Percentiles rank a stretch among this genome's conserved stretches.
phyloP scores from a whole-genome alignment of 169 alveolate species.

The Eimeria praecox region DNA sequence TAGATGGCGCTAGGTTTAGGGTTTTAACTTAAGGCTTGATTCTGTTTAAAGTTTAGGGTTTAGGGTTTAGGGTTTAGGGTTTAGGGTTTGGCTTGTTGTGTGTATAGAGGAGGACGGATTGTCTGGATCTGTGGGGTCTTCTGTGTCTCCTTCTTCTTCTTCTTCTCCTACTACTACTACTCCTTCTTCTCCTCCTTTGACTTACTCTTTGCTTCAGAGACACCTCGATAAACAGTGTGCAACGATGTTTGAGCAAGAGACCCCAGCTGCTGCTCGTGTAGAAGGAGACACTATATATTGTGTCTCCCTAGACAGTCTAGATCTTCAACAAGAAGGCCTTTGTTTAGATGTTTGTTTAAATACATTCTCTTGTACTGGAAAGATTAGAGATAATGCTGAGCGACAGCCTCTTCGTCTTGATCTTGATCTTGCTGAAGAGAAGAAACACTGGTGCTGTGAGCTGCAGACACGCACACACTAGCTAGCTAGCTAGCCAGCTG shows the following conservation, averaged over 20 bases:
- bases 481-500: constrained; percentile 29
- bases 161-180: background rate
- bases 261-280: background rate
- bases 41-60: background rate
- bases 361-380: background rate
- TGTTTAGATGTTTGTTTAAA: constrained; percentile 9
- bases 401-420: background rate
- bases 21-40: too few species aligned
- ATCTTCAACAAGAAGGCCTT: background rate
- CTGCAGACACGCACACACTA: background rate
- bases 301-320: background rate
- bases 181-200: background rate
- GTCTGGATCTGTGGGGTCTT: too few species aligned
- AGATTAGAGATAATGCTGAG: background rate
- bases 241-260: background rate
- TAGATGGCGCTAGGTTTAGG: background rate
- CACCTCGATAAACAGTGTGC: background rate
- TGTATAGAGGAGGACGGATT: background rate
- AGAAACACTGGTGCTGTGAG: constrained; percentile 19
- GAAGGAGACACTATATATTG: background rate
- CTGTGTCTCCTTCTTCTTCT: too few species aligned
- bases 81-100: constrained; percentile 1
- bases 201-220: background rate
- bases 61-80: background rate
- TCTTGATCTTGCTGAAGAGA: background rate